Evolutionary conservation across 768 basidiomycete genomes (phyloP).

Genomic region (Tricholoma furcatifolium): DNA sequence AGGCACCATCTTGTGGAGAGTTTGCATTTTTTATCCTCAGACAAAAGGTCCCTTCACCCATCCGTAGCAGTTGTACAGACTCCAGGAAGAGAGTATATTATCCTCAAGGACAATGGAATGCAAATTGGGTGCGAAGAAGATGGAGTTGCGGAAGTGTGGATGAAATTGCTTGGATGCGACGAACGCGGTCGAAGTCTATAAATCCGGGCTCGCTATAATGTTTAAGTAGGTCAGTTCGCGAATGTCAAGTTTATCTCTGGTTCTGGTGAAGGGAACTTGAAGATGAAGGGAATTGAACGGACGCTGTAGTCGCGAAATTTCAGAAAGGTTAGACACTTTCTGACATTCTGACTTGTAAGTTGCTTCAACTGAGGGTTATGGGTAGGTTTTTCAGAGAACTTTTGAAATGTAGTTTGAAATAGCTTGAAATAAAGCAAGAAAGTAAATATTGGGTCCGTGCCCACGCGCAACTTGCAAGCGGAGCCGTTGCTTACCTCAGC

Average conservation of each 20-base stretch:
- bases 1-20: slow-evolving; percentile 81
- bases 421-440: neutral
- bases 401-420: neutral
- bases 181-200: slow-evolving; percentile 9
- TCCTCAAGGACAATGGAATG: slow-evolving; percentile 76
- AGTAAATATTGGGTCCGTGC: slow-evolving; percentile 37
- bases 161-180: slow-evolving; percentile 50
- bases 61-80: slow-evolving; percentile 74
- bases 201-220: too few relatives aligned
- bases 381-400: too few relatives aligned
- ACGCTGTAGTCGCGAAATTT: too few relatives aligned
- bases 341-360: too few relatives aligned
- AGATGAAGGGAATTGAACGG: too few relatives aligned
- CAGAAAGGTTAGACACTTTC: too few relatives aligned
- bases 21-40: slow-evolving; percentile 55
- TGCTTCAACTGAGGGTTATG: too few relatives aligned
- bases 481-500: slow-evolving; percentile 39
- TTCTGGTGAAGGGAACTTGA: too few relatives aligned
- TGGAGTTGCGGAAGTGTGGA: slow-evolving; percentile 64
- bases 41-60: slow-evolving; percentile 47
- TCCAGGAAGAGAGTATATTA: slow-evolving; percentile 61
- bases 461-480: slow-evolving; percentile 18
- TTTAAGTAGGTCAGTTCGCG: too few relatives aligned
- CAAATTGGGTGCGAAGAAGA: slow-evolving; percentile 77
- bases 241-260: too few relatives aligned